A percentile compares a stretch with the other conserved stretches of the same genome.
phyloP scores from a whole-genome alignment of 2,329 filamentous ascomycete genomes.

The Fusarium nygamai region DNA sequence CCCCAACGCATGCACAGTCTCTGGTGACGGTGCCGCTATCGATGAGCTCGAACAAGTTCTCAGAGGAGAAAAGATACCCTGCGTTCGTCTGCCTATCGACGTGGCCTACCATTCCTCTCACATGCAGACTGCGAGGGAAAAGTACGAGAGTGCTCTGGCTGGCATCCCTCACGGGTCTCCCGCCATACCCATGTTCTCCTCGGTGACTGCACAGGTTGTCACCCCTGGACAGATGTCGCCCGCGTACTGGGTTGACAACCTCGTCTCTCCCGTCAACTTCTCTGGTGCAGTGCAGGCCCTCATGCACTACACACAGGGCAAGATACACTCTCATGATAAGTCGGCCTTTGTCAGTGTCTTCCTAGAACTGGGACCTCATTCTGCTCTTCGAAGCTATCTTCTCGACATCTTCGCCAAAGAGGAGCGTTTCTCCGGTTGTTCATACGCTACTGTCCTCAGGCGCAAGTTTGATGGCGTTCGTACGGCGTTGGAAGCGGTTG shows the following conservation, averaged over 20 bases:
- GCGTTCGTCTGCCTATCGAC: neutral
- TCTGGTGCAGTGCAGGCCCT: neutral
- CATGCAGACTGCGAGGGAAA: neutral
- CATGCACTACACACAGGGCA: neutral
- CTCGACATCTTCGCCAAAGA: neutral
- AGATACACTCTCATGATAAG: neutral
- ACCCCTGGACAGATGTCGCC: neutral
- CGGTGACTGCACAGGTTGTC: neutral
- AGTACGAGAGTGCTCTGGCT: neutral
- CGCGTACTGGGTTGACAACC: neutral
- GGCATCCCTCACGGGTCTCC: neutral
- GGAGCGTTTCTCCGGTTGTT: neutral
- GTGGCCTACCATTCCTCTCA: neutral
- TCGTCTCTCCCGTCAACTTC: neutral
- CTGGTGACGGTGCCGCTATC: neutral
- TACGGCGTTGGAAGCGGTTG: constrained; percentile 21
- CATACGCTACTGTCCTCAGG: constrained; percentile 22
- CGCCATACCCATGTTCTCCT: neutral
- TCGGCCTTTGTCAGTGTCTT: neutral
- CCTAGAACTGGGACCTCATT: neutral
- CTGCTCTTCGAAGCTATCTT: neutral
- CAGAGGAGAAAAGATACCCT: neutral
- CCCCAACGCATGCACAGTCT: neutral
- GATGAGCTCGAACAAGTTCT: neutral
- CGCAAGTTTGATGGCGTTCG: constrained; percentile 11